A percentile compares a stretch with the other conserved stretches of the same genome.
These are phyloP conservation scores for Kodamaea sagamina DNA, from an alignment of 805 yeast species.

Conservation along the genomic window DNA sequence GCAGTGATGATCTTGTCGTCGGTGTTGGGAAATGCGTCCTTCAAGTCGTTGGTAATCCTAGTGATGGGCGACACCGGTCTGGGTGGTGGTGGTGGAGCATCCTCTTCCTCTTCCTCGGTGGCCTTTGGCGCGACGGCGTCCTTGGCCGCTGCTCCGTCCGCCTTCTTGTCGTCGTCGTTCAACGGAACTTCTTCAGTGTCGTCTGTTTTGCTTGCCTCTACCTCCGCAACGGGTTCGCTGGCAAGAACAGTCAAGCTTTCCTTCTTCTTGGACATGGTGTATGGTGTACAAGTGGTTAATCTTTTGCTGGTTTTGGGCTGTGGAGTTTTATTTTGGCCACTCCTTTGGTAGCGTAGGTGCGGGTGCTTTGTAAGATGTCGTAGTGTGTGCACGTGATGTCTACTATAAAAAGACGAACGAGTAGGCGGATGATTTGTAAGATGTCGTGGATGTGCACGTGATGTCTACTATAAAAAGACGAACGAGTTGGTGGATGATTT, in stretches of 20 bases:
- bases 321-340: background rate
- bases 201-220: slow-evolving; percentile 27
- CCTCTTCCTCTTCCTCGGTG: slow-evolving; percentile 15
- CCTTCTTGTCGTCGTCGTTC: slow-evolving; percentile 6
- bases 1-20: slow-evolving; percentile 75
- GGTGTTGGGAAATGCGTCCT: slow-evolving; percentile 82
- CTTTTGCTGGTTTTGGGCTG: background rate
- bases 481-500: slow-evolving; percentile 1
- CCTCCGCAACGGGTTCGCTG: slow-evolving; percentile 41
- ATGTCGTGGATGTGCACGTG: background rate
- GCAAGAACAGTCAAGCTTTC: slow-evolving; percentile 30
- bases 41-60: slow-evolving; percentile 57
- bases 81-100: slow-evolving; percentile 41
- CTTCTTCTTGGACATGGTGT: slow-evolving; percentile 21
- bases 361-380: background rate
- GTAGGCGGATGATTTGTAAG: no score
- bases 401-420: no score
- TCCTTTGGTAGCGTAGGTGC: background rate
- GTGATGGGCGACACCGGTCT: slow-evolving; percentile 66
- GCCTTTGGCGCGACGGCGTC: slow-evolving; percentile 11
- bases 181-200: slow-evolving; percentile 13
- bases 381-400: background rate
- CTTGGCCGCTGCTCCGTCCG: slow-evolving; percentile 2
- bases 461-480: slow-evolving; percentile 1
- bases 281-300: background rate